phyloP scores from a whole-genome alignment of 768 basidiomycete species.

The Boletus patriciae region DNA sequence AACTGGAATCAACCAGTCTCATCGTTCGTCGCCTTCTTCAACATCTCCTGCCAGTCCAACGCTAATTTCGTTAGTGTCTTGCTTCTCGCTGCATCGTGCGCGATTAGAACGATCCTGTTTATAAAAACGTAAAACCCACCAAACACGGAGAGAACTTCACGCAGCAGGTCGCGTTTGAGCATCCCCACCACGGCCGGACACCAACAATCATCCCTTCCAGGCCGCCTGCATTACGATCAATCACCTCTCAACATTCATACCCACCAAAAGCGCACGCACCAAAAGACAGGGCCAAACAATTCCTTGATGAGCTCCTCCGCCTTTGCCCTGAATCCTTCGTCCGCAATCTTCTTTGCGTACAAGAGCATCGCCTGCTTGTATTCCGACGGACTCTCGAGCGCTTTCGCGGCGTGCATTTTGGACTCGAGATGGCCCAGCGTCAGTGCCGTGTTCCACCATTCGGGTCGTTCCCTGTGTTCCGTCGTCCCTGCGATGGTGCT shows the following conservation, averaged over 20 bases:
- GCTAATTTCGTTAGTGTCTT: conserved; percentile 75
- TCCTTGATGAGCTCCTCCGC: conserved; percentile 92
- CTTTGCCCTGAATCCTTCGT: conserved; percentile 85
- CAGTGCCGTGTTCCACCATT: conserved; percentile 82
- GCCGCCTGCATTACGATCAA: conserved; percentile 49
- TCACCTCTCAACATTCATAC: background rate
- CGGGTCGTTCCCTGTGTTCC: conserved; percentile 52
- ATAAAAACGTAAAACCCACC: conserved; percentile 48
- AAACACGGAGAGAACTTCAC: conserved; percentile 76
- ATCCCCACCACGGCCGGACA: conserved; percentile 66
- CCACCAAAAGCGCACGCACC: conserved; percentile 49
- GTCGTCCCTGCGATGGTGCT: conserved; percentile 39
- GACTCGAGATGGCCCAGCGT: conserved; percentile 90
- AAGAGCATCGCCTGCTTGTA: conserved; percentile 72
- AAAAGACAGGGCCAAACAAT: conserved; percentile 86
- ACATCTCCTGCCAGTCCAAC: conserved; percentile 77
- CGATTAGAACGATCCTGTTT: conserved; percentile 2
- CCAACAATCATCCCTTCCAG: conserved; percentile 65
- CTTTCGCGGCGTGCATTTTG: conserved; percentile 66
- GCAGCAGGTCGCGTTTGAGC: conserved; percentile 77
- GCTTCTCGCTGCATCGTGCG: conserved; percentile 54
- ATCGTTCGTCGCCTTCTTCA: conserved; percentile 63
- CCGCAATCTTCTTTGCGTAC: conserved; percentile 84
- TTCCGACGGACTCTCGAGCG: conserved; percentile 81
- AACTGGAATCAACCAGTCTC: conserved; percentile 31